phyloP scores from a whole-genome alignment of 495 filamentous ascomycete species.

The Oleoguttula mirabilis region DNA sequence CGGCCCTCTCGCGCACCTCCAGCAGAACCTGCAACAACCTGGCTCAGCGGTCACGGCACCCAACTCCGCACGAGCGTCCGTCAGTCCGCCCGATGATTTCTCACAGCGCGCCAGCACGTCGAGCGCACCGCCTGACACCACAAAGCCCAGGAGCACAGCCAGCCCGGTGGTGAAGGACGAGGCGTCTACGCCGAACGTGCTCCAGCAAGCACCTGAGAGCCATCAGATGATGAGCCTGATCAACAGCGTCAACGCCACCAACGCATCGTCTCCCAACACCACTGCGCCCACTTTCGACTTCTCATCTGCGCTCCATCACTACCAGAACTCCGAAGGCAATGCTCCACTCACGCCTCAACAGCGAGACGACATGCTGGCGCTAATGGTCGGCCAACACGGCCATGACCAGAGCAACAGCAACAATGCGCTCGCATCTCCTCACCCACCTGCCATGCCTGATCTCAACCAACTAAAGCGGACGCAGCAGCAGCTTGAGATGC shows the following conservation, averaged over 20 bases:
- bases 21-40: constrained; percentile 8
- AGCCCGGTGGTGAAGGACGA: constrained; percentile 22
- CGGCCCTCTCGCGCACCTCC: constrained; percentile 1
- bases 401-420: constrained; percentile 21
- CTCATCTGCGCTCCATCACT: constrained; percentile 58
- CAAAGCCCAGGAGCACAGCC: background rate
- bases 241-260: constrained; percentile 61
- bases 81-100: constrained; percentile 14
- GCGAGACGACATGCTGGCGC: constrained; percentile 68
- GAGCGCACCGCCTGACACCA: constrained; percentile 4
- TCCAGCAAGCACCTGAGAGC: constrained; percentile 26
- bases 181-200: constrained; percentile 18
- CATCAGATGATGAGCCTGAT: constrained; percentile 82
- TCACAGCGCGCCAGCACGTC: constrained; percentile 2
- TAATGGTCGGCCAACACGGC: constrained; percentile 43
- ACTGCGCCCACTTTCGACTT: constrained; percentile 47
- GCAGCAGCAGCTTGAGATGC: constrained; percentile 58
- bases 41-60: constrained; percentile 14
- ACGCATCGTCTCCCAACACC: constrained; percentile 32
- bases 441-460: constrained; percentile 47
- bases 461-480: constrained; percentile 39
- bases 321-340: constrained; percentile 51
- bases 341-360: constrained; percentile 63
- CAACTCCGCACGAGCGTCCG: constrained; percentile 17
- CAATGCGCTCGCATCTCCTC: constrained; percentile 49